A percentile compares a stretch with the other conserved stretches of the same genome.
Evolutionary conservation across 345 rosid genomes (phyloP).

Genomic region (Adansonia digitata): DNA sequence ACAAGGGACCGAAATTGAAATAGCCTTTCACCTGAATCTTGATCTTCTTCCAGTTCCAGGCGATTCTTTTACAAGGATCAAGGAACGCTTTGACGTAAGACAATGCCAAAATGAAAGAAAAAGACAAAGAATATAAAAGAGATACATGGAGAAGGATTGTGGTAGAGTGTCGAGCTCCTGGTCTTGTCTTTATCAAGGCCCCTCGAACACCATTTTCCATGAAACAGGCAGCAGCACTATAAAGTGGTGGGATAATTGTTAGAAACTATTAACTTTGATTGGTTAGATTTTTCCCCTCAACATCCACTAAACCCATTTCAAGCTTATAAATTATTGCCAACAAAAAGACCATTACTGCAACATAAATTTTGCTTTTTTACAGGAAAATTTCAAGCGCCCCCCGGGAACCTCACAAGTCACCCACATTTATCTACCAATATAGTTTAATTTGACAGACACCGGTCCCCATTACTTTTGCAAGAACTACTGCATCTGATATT

Average conservation of each 20-base stretch:
- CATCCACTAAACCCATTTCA: conserved; percentile 3
- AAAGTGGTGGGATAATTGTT: background rate
- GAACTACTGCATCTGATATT: background rate
- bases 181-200: background rate
- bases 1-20: background rate
- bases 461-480: background rate
- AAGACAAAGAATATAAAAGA: background rate
- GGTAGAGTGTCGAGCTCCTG: background rate
- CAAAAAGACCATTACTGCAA: background rate
- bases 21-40: background rate
- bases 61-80: background rate
- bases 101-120: background rate
- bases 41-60: background rate
- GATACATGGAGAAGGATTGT: background rate
- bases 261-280: background rate
- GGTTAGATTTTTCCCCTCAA: background rate
- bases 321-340: background rate
- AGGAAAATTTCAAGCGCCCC: background rate
- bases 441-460: background rate
- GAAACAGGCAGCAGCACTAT: background rate
- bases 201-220: background rate
- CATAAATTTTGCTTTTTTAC: background rate
- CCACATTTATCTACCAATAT: background rate
- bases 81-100: background rate
- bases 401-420: background rate